A percentile compares a stretch with the other conserved stretches of the same genome.
Evolutionary conservation across 2,329 filamentous ascomycete genomes (phyloP).

Genomic region (Tolypocladium ovalisporum): DNA sequence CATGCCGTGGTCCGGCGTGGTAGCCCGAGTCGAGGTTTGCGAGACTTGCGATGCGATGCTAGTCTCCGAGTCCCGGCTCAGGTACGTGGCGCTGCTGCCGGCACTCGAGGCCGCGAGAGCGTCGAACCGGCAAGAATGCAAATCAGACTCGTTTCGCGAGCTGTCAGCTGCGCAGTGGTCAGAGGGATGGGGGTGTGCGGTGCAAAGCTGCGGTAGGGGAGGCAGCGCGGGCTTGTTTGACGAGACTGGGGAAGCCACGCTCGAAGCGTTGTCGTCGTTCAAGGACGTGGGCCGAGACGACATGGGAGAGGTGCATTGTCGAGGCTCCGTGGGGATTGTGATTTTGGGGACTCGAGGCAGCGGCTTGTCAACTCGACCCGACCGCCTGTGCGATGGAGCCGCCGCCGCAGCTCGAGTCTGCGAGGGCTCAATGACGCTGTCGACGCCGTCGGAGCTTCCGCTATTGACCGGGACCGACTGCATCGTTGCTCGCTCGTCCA

Average conservation of each 20-base stretch:
- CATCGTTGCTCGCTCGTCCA: conserved; percentile 19
- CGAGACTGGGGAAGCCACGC: conserved; percentile 34
- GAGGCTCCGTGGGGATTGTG: conserved; percentile 26
- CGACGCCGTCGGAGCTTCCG: conserved; percentile 26
- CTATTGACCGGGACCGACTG: conserved; percentile 20
- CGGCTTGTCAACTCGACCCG: conserved; percentile 51
- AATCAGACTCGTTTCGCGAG: conserved; percentile 37
- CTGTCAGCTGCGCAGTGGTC: conserved; percentile 38
- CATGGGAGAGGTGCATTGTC: conserved; percentile 20
- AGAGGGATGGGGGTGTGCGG: conserved; percentile 29
- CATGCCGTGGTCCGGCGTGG: conserved; percentile 61
- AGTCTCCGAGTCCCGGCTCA: conserved; percentile 70
- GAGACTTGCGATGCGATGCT: conserved; percentile 76
- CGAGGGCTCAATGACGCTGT: conserved; percentile 27
- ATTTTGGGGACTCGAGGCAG: conserved; percentile 54
- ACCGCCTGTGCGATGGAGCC: conserved; percentile 24
- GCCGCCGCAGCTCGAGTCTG: conserved; percentile 25
- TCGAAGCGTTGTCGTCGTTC: conserved; percentile 29
- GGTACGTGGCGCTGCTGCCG: conserved; percentile 68
- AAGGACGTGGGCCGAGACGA: conserved; percentile 32
- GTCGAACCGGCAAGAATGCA: conserved; percentile 48
- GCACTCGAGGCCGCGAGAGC: conserved; percentile 66
- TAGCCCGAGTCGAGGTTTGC: conserved; percentile 75
- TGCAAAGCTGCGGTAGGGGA: conserved; percentile 46
- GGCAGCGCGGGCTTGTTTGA: conserved; percentile 39